Conservation (phyloP, 805 yeast species). For the Peterozyma xylosa region DNA sequence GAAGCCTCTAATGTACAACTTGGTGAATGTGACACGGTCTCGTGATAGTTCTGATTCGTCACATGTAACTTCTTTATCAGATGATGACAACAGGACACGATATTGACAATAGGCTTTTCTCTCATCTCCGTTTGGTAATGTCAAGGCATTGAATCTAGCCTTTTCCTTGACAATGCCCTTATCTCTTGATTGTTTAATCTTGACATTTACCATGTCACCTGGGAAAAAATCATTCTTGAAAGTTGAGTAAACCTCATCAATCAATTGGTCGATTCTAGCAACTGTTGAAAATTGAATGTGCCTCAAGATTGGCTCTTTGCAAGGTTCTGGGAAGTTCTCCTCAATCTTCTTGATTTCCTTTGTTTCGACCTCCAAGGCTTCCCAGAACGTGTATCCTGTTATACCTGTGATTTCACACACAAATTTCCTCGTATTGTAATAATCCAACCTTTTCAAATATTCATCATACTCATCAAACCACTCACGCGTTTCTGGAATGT, state of each 20-base stretch:
- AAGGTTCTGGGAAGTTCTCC: slow-evolving; percentile 78
- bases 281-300: slow-evolving; percentile 74
- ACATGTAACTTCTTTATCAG: slow-evolving; percentile 52
- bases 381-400: slow-evolving; percentile 83
- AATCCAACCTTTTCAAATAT: slow-evolving; percentile 64
- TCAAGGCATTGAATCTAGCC: slow-evolving; percentile 59
- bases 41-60: slow-evolving; percentile 70
- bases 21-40: slow-evolving; percentile 83
- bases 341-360: slow-evolving; percentile 61
- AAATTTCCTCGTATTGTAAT: slow-evolving; percentile 68
- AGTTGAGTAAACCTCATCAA: slow-evolving; percentile 73
- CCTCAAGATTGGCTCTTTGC: slow-evolving; percentile 87
- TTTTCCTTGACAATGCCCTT: slow-evolving; percentile 75
- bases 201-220: slow-evolving; percentile 75
- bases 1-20: slow-evolving; percentile 84
- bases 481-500: slow-evolving; percentile 78
- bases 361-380: slow-evolving; percentile 76
- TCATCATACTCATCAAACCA: slow-evolving; percentile 78
- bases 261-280: slow-evolving; percentile 77
- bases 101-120: slow-evolving; percentile 54
- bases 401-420: slow-evolving; percentile 96
- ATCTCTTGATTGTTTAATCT: slow-evolving; percentile 29
- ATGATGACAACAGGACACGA: slow-evolving; percentile 48
- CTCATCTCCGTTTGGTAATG: slow-evolving; percentile 26
- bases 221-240: slow-evolving; percentile 85